Conservation (phyloP, 2,329 filamentous ascomycete species). For the Calonectria pseudoreteaudii region DNA sequence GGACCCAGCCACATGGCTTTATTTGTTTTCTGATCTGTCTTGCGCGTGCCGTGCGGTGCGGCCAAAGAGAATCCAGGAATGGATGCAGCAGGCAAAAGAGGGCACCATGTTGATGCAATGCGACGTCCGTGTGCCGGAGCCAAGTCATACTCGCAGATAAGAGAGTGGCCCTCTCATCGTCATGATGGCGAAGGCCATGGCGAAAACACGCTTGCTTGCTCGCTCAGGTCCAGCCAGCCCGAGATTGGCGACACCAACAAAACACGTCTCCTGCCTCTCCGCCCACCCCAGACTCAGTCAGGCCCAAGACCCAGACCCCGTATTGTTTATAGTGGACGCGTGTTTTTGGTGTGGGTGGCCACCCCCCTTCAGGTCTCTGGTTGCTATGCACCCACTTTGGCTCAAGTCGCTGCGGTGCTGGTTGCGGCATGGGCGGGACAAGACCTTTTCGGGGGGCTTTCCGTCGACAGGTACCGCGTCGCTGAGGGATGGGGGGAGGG, state of each 20-base stretch:
- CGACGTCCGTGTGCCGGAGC: neutral
- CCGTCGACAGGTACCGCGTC: slow-evolving; percentile 15
- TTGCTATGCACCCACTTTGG: slow-evolving; percentile 25
- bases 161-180: neutral
- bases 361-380: neutral
- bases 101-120: neutral
- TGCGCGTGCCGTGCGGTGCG: neutral
- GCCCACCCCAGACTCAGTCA: neutral
- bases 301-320: neutral
- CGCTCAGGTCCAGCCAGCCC: neutral
- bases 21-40: neutral
- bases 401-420: neutral
- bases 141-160: neutral
- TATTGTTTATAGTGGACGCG: slow-evolving; percentile 19
- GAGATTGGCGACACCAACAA: neutral
- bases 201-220: no score
- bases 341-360: slow-evolving; percentile 8
- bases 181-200: neutral
- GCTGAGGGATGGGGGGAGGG: neutral
- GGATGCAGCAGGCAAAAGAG: neutral
- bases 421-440: slow-evolving; percentile 10
- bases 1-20: slow-evolving; percentile 3
- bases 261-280: neutral
- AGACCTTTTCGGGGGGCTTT: slow-evolving; percentile 4
- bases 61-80: neutral